Conservation (phyloP, 768 basidiomycete species). For the Sporobolomyces pararoseus region DNA sequence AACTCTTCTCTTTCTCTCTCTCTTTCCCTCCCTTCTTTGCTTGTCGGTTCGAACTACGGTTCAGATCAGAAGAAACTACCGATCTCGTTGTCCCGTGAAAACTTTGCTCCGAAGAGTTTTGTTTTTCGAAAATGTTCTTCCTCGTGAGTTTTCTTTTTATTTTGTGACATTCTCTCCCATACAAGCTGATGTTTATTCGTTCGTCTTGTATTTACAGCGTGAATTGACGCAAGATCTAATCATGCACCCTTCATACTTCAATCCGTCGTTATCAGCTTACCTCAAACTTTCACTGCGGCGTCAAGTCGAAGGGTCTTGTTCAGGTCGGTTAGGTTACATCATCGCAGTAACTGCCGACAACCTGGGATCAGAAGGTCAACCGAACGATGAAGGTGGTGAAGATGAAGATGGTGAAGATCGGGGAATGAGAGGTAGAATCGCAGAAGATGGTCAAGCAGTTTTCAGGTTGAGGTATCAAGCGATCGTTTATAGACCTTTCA, state of each 20-base stretch:
- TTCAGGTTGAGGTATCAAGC: slow-evolving; percentile 91
- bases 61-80: background rate
- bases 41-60: background rate
- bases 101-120: too few species aligned
- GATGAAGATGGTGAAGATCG: background rate
- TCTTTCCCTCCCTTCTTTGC: background rate
- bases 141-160: slow-evolving; percentile 21
- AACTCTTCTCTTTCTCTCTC: background rate
- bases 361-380: slow-evolving; percentile 11
- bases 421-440: slow-evolving; percentile 41
- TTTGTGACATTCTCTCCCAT: background rate
- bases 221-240: slow-evolving; percentile 95
- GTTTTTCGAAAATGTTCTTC: slow-evolving; percentile 33
- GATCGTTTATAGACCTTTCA: slow-evolving; percentile 99
- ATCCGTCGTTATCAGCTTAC: slow-evolving; percentile 88
- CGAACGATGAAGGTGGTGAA: slow-evolving; percentile 10
- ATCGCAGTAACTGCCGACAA: slow-evolving; percentile 72
- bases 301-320: slow-evolving; percentile 96
- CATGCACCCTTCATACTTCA: slow-evolving; percentile 96
- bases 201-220: slow-evolving; percentile 59
- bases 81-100: background rate
- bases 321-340: slow-evolving; percentile 90
- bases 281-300: slow-evolving; percentile 88
- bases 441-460: slow-evolving; percentile 72
- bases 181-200: background rate